A percentile compares a stretch with the other conserved stretches of the same genome.
These are phyloP conservation scores for Monosporozyma siamensis DNA, from an alignment of 805 yeast genomes.

Conservation along the genomic window DNA sequence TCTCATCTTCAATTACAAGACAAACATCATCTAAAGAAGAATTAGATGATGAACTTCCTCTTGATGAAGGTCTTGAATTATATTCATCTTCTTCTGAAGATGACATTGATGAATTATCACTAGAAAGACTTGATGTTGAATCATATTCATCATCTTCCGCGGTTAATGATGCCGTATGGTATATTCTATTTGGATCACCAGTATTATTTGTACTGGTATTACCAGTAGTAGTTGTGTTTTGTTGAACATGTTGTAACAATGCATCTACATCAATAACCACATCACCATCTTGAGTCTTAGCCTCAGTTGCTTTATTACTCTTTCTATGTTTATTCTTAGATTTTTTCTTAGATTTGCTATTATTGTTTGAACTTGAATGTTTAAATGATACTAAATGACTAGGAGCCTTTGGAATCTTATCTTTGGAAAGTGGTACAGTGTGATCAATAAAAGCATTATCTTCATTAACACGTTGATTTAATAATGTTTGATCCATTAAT, in stretches of 20 bases:
- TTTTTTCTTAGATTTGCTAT: neutral
- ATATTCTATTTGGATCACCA: neutral
- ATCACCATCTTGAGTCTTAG: slow-evolving; percentile 9
- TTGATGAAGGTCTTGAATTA: slow-evolving; percentile 36
- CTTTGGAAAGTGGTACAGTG: slow-evolving; percentile 1
- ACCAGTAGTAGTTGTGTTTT: slow-evolving; percentile 6
- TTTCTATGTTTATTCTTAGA: neutral
- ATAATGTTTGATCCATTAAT: neutral
- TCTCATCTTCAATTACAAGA: slow-evolving; percentile 60
- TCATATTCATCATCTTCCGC: slow-evolving; percentile 4
- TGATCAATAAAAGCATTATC: slow-evolving; percentile 21
- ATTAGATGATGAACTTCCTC: slow-evolving; percentile 36
- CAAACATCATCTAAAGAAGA: slow-evolving; percentile 90
- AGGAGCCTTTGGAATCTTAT: slow-evolving; percentile 1
- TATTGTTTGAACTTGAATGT: neutral
- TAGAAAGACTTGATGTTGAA: neutral
- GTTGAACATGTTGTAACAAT: slow-evolving; percentile 24
- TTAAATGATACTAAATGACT: slow-evolving; percentile 1
- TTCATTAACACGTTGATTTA: slow-evolving; percentile 1
- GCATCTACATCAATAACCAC: slow-evolving; percentile 31
- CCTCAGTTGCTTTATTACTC: neutral
- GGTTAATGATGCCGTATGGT: neutral
- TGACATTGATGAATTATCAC: neutral
- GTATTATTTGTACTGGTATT: neutral
- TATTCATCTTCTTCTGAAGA: slow-evolving; percentile 23